Evolutionary conservation across 148 eudicot species (phyloP).

Genomic region (Persicaria tinctoria): DNA sequence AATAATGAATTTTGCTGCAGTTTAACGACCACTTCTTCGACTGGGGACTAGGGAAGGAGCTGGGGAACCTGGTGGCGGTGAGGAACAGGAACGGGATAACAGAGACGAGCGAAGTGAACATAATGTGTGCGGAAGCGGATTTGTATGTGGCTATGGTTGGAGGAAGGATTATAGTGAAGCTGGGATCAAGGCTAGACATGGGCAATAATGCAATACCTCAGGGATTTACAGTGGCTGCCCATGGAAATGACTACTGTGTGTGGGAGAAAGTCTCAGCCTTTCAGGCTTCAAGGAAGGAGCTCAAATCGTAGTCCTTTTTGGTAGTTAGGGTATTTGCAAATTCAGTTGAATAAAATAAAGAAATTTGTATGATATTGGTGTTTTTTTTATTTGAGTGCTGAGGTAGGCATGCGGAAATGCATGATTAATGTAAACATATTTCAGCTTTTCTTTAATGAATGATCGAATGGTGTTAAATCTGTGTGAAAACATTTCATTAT

Average conservation of each 20-base stretch:
- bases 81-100: constrained; percentile 36
- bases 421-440: too few species aligned
- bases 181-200: constrained; percentile 38
- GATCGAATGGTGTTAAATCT: too few species aligned
- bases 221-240: constrained; percentile 25
- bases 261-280: constrained; percentile 32
- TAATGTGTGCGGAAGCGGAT: constrained; percentile 46
- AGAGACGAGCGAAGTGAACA: constrained; percentile 32
- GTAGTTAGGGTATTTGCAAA: not conserved
- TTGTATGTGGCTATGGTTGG: constrained; percentile 45
- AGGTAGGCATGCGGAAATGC: too few species aligned
- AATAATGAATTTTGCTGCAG: not conserved
- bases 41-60: constrained; percentile 38
- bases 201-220: constrained; percentile 39
- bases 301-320: not conserved
- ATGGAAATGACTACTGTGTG: constrained; percentile 35
- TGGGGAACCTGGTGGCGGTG: constrained; percentile 23
- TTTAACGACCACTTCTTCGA: constrained; percentile 48
- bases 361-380: not conserved
- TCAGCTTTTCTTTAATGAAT: too few species aligned
- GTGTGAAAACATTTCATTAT: too few species aligned
- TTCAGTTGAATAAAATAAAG: not conserved
- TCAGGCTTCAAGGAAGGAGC: constrained; percentile 5
- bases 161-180: constrained; percentile 34
- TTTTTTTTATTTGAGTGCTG: too few species aligned